phyloP scores from a whole-genome alignment of 257 asterid species.

The Coffea eugenioides region DNA sequence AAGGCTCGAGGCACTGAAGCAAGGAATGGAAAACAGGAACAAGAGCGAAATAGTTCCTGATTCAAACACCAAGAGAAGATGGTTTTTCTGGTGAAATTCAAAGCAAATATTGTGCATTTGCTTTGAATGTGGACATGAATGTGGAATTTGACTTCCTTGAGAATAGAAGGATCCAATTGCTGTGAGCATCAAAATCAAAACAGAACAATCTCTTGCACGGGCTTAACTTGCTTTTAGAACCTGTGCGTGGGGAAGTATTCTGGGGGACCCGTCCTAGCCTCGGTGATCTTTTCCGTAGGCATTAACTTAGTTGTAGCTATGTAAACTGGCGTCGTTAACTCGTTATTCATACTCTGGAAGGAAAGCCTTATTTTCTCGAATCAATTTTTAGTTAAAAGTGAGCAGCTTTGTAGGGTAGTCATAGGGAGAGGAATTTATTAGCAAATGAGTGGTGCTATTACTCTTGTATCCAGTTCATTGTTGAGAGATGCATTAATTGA shows the following conservation, averaged over 20 bases:
- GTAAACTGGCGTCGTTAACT: too few species aligned
- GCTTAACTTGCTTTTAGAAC: background rate
- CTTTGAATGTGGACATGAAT: background rate
- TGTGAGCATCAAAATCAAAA: background rate
- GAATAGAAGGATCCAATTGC: background rate
- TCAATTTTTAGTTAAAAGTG: background rate
- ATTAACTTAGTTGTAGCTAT: background rate
- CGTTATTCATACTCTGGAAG: background rate
- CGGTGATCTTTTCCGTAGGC: background rate
- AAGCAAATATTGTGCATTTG: background rate
- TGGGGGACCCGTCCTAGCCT: background rate
- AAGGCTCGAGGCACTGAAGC: conserved; percentile 68
- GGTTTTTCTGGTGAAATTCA: conserved; percentile 68
- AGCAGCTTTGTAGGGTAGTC: too few species aligned
- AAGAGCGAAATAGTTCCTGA: conserved; percentile 41
- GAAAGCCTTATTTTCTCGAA: too few species aligned
- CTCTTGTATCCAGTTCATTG: background rate
- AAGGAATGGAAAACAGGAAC: conserved; percentile 66
- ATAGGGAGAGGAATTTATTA: too few species aligned
- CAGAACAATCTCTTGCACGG: background rate
- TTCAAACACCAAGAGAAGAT: conserved; percentile 44
- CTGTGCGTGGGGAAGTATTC: background rate
- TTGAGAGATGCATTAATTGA: background rate
- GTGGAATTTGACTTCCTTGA: background rate
- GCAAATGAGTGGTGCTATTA: background rate